Conservation (phyloP, 306 rosid species). For the Herpetospermum pedunculosum region DNA sequence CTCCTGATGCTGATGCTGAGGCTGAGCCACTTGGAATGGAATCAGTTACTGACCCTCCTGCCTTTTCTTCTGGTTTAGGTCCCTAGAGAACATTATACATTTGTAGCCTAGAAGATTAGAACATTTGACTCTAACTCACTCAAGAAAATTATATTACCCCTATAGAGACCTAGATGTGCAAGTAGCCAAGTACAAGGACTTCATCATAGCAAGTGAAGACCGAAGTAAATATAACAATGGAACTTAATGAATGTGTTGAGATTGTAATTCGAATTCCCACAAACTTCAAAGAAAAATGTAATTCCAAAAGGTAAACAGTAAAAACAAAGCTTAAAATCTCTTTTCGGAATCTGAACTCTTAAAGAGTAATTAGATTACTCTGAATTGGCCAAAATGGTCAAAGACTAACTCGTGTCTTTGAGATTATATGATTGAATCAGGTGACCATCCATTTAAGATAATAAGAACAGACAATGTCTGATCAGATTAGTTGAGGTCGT, state of each 20-base stretch:
- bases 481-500: too few relatives aligned
- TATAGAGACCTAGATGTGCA: neutral
- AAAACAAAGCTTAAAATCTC: neutral
- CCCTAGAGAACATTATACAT: constrained; percentile 35
- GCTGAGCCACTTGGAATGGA: constrained; percentile 41
- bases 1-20: constrained; percentile 19
- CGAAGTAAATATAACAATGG: neutral
- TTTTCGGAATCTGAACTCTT: neutral
- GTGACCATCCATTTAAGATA: neutral
- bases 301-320: neutral
- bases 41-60: constrained; percentile 47
- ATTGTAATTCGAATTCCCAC: neutral
- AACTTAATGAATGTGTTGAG: neutral
- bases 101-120: neutral
- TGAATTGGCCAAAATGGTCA: neutral
- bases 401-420: neutral
- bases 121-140: neutral
- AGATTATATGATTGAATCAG: neutral
- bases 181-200: neutral
- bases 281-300: neutral
- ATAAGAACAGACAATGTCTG: too few relatives aligned
- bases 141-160: neutral
- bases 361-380: neutral
- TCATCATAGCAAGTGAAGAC: neutral
- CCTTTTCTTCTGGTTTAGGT: constrained; percentile 51